Evolutionary conservation across 1,284 basidiomycete species (phyloP).

Genomic region (Puccinia brachypodii): DNA sequence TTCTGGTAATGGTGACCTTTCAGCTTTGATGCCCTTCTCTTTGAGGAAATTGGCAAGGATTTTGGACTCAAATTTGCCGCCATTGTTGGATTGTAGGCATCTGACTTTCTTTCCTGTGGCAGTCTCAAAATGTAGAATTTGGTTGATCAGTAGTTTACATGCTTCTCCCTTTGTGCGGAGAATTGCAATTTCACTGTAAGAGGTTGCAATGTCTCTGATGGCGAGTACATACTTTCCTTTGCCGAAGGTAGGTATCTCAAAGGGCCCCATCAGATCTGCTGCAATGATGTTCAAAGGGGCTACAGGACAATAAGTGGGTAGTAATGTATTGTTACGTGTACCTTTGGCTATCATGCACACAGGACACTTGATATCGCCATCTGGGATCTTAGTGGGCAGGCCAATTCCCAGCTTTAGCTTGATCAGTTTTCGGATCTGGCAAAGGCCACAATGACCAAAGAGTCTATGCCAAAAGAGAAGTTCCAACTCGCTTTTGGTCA

Average conservation of each 20-base stretch:
- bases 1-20: conserved; percentile 10
- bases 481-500: not conserved
- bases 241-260: not conserved
- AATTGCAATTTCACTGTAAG: not conserved
- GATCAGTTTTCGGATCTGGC: not conserved
- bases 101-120: conserved; percentile 9
- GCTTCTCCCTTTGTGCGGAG: conserved; percentile 8
- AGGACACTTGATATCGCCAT: conserved; percentile 1
- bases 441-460: not conserved
- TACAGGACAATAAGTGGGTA: not conserved
- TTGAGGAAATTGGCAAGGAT: not conserved
- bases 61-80: conserved; percentile 19
- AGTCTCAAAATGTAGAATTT: not conserved
- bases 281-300: not conserved
- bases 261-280: conserved; percentile 29
- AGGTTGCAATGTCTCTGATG: not conserved
- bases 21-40: conserved; percentile 2
- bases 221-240: not conserved
- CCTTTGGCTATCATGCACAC: not conserved
- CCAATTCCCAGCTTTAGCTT: not conserved
- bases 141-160: not conserved
- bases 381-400: not conserved
- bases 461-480: not conserved
- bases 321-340: not conserved
- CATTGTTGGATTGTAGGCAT: not conserved